Percentiles rank a stretch among this genome's conserved stretches.
These are phyloP conservation scores for Penicillium parvum DNA, from an alignment of 495 filamentous ascomycete genomes.

Conservation along the genomic window DNA sequence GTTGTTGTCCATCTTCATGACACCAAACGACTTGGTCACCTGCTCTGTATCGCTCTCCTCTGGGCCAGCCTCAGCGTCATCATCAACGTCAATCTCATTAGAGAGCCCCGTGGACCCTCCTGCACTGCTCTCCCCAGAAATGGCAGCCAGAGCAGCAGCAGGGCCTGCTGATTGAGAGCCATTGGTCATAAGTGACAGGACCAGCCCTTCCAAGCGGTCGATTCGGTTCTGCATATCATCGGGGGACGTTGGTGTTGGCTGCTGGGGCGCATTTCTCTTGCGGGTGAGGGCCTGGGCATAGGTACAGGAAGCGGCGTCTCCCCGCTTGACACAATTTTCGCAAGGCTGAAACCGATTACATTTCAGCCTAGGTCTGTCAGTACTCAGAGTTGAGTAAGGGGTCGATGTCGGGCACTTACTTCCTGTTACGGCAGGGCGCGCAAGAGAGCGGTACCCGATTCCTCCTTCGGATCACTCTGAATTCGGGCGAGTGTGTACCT, in stretches of 20 bases:
- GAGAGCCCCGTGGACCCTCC: constrained; percentile 37
- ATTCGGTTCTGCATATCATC: constrained; percentile 99
- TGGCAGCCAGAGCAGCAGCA: constrained; percentile 57
- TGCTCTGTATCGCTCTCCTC: constrained; percentile 86
- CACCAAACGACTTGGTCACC: constrained; percentile 76
- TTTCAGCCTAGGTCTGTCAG: constrained; percentile 58
- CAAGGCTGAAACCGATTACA: constrained; percentile 91
- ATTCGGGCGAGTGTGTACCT: constrained; percentile 77
- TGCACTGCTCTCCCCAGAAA: constrained; percentile 58
- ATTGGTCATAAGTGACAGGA: constrained; percentile 94
- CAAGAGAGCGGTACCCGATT: constrained; percentile 95
- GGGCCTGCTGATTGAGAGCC: constrained; percentile 63
- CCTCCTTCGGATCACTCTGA: constrained; percentile 85
- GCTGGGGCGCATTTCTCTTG: constrained; percentile 66
- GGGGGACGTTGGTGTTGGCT: constrained; percentile 56
- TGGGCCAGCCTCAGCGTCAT: constrained; percentile 45
- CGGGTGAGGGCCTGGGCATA: constrained; percentile 78
- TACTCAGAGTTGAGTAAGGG: not conserved
- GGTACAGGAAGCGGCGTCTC: constrained; percentile 77
- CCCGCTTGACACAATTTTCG: constrained; percentile 91
- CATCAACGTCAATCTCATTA: constrained; percentile 53
- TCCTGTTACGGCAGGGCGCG: constrained; percentile 87
- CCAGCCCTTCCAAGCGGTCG: constrained; percentile 90
- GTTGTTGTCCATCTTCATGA: constrained; percentile 81
- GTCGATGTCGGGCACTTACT: constrained; percentile 59